A percentile compares a stretch with the other conserved stretches of the same genome.
phyloP scores from a whole-genome alignment of 1,139 yeast species.

The Sugiyamaella pinicola region DNA sequence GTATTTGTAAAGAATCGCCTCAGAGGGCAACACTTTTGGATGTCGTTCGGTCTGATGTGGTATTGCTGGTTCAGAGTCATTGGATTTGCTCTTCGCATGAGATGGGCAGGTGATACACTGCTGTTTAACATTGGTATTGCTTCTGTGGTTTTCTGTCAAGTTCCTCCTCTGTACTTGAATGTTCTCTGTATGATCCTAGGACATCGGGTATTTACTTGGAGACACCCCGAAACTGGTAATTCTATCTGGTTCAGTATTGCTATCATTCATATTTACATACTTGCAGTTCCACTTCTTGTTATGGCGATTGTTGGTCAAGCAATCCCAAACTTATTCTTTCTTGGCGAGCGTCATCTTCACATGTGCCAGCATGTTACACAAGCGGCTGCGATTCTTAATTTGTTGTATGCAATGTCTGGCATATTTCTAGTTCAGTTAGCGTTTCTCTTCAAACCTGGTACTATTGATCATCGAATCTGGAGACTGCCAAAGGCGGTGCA shows the following conservation, averaged over 20 bases:
- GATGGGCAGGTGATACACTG: conserved; percentile 56
- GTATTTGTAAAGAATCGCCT: conserved; percentile 55
- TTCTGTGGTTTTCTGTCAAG: conserved; percentile 58
- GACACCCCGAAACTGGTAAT: conserved; percentile 77
- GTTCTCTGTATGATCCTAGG: conserved; percentile 65
- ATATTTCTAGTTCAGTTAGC: conserved; percentile 54
- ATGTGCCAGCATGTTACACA: conserved; percentile 60
- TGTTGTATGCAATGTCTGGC: conserved; percentile 60
- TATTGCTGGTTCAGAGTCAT: conserved; percentile 56
- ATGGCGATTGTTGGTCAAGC: conserved; percentile 70
- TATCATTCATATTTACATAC: conserved; percentile 55
- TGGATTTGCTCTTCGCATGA: conserved; percentile 63
- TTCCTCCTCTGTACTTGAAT: conserved; percentile 46
- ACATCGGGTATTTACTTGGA: conserved; percentile 77
- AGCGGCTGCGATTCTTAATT: conserved; percentile 59
- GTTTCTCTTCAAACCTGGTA: conserved; percentile 58
- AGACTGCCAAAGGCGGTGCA: conserved; percentile 27
- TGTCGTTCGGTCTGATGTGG: conserved; percentile 56
- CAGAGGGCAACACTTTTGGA: conserved; percentile 66
- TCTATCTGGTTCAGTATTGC: conserved; percentile 54
- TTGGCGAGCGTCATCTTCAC: conserved; percentile 50
- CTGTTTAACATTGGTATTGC: conserved; percentile 57
- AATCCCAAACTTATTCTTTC: conserved; percentile 61
- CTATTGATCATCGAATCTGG: conserved; percentile 53
- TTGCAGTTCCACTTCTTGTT: conserved; percentile 61